phyloP scores from a whole-genome alignment of 2,329 filamentous ascomycete species.

The Colletotrichum musicola region DNA sequence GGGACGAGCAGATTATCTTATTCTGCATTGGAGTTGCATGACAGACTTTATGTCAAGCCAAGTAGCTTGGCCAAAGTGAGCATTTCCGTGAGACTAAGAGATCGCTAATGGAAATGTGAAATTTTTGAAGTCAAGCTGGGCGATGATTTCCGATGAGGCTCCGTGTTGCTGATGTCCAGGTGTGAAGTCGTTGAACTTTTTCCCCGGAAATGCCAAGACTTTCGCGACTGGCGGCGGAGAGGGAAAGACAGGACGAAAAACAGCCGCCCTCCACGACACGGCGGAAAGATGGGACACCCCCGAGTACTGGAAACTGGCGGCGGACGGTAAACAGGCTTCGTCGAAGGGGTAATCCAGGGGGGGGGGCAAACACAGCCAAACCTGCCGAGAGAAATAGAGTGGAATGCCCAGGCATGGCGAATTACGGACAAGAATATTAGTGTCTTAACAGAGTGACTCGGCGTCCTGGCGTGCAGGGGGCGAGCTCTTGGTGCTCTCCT shows the following conservation, averaged over 20 bases:
- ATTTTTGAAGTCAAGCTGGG: neutral
- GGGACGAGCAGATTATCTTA: neutral
- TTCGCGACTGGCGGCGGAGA: neutral
- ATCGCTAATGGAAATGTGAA: neutral
- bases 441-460: conserved; percentile 27
- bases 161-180: neutral
- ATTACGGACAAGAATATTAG: conserved; percentile 22
- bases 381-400: conserved; percentile 22
- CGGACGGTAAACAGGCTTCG: neutral
- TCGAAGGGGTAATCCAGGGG: neutral
- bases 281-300: neutral
- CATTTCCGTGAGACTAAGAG: neutral
- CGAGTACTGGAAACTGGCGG: conserved; percentile 7
- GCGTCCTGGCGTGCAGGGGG: neutral
- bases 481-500: neutral
- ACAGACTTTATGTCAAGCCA: neutral
- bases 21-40: neutral
- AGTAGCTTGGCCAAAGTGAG: neutral
- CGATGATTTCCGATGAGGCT: neutral
- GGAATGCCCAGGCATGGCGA: conserved; percentile 25
- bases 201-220: conserved; percentile 21
- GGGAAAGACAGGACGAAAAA: conserved; percentile 8
- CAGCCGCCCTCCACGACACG: too few species aligned
- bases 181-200: neutral
- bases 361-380: conserved; percentile 10